Percentiles rank a stretch among this genome's conserved stretches.
These are phyloP conservation scores for Echium plantagineum DNA, from an alignment of 257 asterid genomes.

Conservation along the genomic window DNA sequence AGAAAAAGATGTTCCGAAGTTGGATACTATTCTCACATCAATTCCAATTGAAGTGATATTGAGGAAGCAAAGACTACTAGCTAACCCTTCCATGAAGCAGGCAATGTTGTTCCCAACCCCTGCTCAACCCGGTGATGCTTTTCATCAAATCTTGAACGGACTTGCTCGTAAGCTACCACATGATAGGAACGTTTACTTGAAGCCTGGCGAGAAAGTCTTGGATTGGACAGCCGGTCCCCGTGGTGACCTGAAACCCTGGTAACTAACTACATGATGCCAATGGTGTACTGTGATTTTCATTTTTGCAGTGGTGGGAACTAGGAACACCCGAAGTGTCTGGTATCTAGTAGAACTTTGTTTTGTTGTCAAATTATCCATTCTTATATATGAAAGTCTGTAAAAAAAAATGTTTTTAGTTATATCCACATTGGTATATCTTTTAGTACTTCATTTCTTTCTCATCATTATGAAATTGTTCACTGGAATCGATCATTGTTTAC, in stretches of 20 bases:
- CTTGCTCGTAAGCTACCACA: constrained; percentile 80
- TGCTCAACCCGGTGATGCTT: constrained; percentile 74
- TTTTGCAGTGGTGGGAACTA: neutral
- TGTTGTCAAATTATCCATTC: neutral
- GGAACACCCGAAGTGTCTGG: neutral
- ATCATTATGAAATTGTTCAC: too few species aligned
- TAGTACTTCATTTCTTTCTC: too few species aligned
- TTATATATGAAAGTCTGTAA: neutral
- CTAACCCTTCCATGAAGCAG: constrained; percentile 89
- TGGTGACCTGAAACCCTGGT: constrained; percentile 81
- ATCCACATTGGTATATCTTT: too few species aligned
- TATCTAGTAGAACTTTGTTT: neutral
- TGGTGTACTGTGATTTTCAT: neutral
- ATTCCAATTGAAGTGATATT: constrained; percentile 57
- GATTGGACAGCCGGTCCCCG: constrained; percentile 93
- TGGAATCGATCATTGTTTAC: too few species aligned
- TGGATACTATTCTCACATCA: constrained; percentile 70
- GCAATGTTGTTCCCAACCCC: constrained; percentile 90
- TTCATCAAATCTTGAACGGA: constrained; percentile 79
- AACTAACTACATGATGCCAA: constrained; percentile 5
- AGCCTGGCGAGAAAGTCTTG: constrained; percentile 43
- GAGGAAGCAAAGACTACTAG: constrained; percentile 72
- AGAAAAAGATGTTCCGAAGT: constrained; percentile 71
- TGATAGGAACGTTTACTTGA: constrained; percentile 34
- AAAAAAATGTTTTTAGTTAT: neutral